Base-by-base conservation (phyloP, 2,329 filamentous ascomycete species). In the Botryosphaeria dothidea region DNA sequence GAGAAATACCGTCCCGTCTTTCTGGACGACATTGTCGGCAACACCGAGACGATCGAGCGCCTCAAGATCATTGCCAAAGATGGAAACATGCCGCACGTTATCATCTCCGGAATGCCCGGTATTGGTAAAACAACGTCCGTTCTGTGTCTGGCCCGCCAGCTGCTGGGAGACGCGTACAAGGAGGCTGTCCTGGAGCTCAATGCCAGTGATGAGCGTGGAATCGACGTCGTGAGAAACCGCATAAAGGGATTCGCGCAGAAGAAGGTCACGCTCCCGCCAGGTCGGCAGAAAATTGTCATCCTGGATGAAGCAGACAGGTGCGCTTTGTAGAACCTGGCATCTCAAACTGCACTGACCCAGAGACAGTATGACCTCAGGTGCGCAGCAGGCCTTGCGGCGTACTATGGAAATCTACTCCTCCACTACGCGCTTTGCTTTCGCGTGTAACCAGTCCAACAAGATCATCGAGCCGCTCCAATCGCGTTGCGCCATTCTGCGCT, bases 171-270 rank as follows among this genome's bases (percentile, higher is more conserved):
- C 74, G 86, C 92, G 31, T 99, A 98, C 84, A 98, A 97, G 79
- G 95, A 99, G 82, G 95, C 95, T 0, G 95, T 99, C 2, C 80
- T 99, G 67, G 95, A 99, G 78, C 85, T 99, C 70, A 99, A 99
- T 75, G 95, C 95, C 65, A 96, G 92, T 73, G 95, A 99, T 72
- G 95, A 99, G 79, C 86, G 95, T 84, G 93, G 94, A 72, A 99
- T 99, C 76, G 95, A 99, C 74, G 95, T 99, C 19, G 95, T 99
- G 27, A 88, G 95, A 61, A 97, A 97, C 77, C 86, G 95, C 68
- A 99, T 99, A 83, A 99, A 99, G 81, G 93, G 92, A 7, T 99
- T 99, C 74, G 95, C 95, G 3, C 95, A 98, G 79, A 99, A 99
- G 80, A 99, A 99, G 80, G 95, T 99, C 71, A 99, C 95, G 1